phyloP scores from a whole-genome alignment of 2,329 filamentous ascomycete genomes.

The Pyrenochaeta sp. region DNA sequence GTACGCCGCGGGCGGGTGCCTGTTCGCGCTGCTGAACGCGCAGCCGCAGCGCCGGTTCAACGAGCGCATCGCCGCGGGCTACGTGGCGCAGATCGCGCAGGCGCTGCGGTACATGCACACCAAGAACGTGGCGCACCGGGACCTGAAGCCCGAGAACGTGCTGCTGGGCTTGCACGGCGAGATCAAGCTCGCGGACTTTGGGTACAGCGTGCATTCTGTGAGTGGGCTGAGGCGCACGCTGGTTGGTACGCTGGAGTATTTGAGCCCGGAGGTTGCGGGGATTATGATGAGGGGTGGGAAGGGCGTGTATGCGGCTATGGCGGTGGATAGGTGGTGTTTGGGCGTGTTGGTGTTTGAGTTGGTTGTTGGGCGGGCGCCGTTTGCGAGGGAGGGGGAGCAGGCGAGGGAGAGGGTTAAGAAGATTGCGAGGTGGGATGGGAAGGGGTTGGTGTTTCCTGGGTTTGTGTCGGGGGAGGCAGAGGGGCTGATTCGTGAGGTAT shows the following conservation, averaged over 20 bases:
- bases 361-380: conserved; percentile 88
- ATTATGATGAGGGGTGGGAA: conserved; percentile 51
- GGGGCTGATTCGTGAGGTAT: conserved; percentile 70
- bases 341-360: conserved; percentile 96
- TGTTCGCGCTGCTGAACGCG: conserved; percentile 80
- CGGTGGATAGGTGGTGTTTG: conserved; percentile 91
- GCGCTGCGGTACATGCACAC: conserved; percentile 86
- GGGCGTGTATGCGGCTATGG: conserved; percentile 85
- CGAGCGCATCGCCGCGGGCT: conserved; percentile 81
- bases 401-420: conserved; percentile 86
- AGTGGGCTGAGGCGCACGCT: conserved; percentile 89
- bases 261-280: conserved; percentile 89
- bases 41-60: conserved; percentile 78
- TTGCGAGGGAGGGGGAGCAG: conserved; percentile 83
- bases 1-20: conserved; percentile 79
- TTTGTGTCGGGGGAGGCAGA: conserved; percentile 86
- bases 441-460: conserved; percentile 82
- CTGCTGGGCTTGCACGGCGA: conserved; percentile 93
- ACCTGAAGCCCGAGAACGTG: conserved; percentile 94
- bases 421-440: conserved; percentile 72
- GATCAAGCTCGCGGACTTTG: conserved; percentile 96
- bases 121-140: conserved; percentile 92
- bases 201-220: conserved; percentile 93
- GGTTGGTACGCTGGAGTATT: conserved; percentile 93
- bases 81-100: conserved; percentile 83